Conservation (phyloP, 345 rosid species). For the Melaleuca alternifolia region DNA sequence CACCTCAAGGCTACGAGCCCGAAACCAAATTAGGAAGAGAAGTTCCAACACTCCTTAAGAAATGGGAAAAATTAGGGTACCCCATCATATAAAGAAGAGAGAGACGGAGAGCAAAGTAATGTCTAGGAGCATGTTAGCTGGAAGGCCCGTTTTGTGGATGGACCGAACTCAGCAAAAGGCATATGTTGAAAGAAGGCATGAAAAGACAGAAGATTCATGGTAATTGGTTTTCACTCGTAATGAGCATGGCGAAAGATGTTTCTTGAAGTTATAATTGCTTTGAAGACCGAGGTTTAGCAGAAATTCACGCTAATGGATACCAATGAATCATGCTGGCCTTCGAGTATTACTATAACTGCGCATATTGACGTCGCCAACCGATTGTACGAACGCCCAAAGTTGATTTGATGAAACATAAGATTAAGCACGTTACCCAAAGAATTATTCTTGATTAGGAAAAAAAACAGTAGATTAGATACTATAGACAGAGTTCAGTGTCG, state of each 20-base stretch:
- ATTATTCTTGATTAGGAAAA: too few relatives aligned
- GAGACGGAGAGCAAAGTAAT: background rate
- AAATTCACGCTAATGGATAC: too few relatives aligned
- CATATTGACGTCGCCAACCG: too few relatives aligned
- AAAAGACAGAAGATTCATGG: background rate
- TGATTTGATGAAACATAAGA: too few relatives aligned
- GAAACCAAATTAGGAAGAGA: background rate
- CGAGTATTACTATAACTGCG: too few relatives aligned
- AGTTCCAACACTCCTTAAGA: background rate
- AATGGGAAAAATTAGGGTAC: background rate
- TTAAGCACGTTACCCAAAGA: too few relatives aligned
- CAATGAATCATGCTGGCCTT: too few relatives aligned
- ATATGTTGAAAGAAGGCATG: background rate
- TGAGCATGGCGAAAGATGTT: background rate
- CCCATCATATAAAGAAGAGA: background rate
- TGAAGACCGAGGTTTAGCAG: background rate
- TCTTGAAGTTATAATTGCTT: background rate
- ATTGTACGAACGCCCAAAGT: too few relatives aligned
- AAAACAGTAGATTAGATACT: too few relatives aligned
- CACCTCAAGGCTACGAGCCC: accelerated
- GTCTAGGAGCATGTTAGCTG: accelerated
- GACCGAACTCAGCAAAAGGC: background rate
- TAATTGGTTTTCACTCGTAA: background rate
- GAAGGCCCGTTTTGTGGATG: background rate
- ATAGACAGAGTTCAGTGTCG: too few relatives aligned